phyloP scores from a whole-genome alignment of 2,329 filamentous ascomycete species.

The Phoma sp. region DNA sequence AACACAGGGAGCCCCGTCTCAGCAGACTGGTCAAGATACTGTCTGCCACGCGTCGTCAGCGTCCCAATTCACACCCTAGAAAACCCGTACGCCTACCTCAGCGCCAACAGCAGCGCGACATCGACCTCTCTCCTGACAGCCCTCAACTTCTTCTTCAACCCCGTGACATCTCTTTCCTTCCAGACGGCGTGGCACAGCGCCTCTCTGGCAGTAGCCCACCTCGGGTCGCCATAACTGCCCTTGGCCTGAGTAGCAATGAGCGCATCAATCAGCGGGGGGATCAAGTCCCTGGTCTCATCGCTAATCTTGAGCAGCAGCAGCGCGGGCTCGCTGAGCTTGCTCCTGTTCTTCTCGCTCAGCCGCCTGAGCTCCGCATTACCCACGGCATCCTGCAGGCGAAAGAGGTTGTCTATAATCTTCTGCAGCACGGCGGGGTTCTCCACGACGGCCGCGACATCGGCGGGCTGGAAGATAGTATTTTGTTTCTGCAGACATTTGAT shows the following conservation, averaged over 20 bases:
- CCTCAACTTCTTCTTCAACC: constrained; percentile 33
- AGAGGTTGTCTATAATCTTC: constrained; percentile 30
- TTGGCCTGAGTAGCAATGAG: constrained; percentile 29
- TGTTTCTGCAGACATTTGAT: constrained; percentile 33
- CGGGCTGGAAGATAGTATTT: constrained; percentile 30
- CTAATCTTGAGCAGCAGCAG: constrained; percentile 35
- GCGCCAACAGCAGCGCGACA: constrained; percentile 30
- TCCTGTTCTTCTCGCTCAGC: constrained; percentile 24
- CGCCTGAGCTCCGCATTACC: constrained; percentile 28
- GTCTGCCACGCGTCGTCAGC: constrained; percentile 15
- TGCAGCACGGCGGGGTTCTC: constrained; percentile 32
- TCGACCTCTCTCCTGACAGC: constrained; percentile 34
- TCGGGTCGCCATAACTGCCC: constrained; percentile 27
- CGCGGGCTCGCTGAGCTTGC: constrained; percentile 35
- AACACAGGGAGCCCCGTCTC: constrained; percentile 35
- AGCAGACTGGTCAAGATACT: constrained; percentile 38
- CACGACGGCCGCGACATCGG: constrained; percentile 11
- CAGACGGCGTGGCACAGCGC: constrained; percentile 43
- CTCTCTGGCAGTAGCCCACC: constrained; percentile 31
- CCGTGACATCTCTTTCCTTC: constrained; percentile 39
- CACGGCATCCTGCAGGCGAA: constrained; percentile 28
- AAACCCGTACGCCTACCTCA: constrained; percentile 18
- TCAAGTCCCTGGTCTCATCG: constrained; percentile 30
- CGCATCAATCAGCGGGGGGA: constrained; percentile 26
- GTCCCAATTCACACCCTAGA: neutral